phyloP scores from a whole-genome alignment of 495 filamentous ascomycete genomes.

The Xylaria cubensis region DNA sequence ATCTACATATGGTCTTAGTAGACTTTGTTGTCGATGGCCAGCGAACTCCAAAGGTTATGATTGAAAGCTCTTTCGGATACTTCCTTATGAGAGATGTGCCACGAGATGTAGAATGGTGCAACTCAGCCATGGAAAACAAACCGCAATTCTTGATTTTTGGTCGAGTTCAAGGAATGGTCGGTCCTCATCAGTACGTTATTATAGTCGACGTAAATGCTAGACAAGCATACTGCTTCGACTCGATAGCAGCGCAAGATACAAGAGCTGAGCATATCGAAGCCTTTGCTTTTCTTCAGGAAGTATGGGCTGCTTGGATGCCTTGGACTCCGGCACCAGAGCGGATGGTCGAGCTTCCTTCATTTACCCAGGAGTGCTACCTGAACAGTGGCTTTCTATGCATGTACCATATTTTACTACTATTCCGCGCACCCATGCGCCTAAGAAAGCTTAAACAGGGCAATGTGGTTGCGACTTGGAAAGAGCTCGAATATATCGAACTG shows the following conservation, averaged over 20 bases:
- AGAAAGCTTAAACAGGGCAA: constrained; percentile 4
- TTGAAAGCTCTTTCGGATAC: constrained; percentile 5
- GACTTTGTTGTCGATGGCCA: constrained; percentile 2
- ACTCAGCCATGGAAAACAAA: neutral
- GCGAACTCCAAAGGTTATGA: neutral
- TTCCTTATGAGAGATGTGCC: neutral
- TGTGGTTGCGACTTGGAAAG: neutral
- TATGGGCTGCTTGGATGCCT: constrained; percentile 10
- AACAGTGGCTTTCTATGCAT: constrained; percentile 1
- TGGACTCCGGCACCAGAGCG: neutral
- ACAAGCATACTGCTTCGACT: constrained; percentile 17
- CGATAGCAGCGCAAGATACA: constrained; percentile 1
- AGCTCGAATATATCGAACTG: no score
- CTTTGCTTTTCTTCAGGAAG: constrained; percentile 2
- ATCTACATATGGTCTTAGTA: constrained; percentile 12
- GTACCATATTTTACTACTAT: constrained; percentile 6
- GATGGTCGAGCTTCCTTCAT: constrained; percentile 13
- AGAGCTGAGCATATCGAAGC: constrained; percentile 6
- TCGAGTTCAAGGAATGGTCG: neutral
- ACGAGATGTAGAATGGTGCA: constrained; percentile 12
- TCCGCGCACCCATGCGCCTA: neutral
- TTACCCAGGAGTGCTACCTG: neutral
- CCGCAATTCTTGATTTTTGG: constrained; percentile 22
- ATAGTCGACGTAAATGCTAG: constrained; percentile 6
- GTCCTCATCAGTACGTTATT: constrained; percentile 18